Conservation (phyloP, 208 protist genomes). For the Herpetomonas samuelpessoai region DNA sequence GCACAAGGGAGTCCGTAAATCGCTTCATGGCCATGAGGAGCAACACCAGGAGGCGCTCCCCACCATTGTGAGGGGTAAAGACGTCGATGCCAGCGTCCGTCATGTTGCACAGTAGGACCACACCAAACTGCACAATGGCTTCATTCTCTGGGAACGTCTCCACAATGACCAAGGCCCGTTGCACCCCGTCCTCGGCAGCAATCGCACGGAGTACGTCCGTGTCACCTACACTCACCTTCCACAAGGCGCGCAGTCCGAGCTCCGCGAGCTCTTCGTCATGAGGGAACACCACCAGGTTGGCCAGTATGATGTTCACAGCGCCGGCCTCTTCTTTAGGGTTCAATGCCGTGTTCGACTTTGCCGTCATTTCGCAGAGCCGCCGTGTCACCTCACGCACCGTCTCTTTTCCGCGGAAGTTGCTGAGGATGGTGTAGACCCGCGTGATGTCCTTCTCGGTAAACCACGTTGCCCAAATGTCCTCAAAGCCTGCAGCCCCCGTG, state of each 20-base stretch:
- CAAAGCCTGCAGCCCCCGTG: slow-evolving; percentile 23
- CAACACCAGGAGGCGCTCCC: slow-evolving; percentile 33
- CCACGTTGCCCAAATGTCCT: slow-evolving; percentile 90
- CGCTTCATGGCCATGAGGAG: slow-evolving; percentile 50
- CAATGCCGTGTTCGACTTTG: slow-evolving; percentile 35
- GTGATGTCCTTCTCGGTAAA: slow-evolving; percentile 73
- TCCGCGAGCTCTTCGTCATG: slow-evolving; percentile 52
- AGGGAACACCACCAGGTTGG: slow-evolving; percentile 47
- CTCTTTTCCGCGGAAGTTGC: slow-evolving; percentile 66
- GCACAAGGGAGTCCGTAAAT: slow-evolving; percentile 52
- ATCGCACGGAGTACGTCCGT: slow-evolving; percentile 35
- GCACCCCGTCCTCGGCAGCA: slow-evolving; percentile 39
- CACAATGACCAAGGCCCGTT: slow-evolving; percentile 54
- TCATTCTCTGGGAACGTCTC: slow-evolving; percentile 58
- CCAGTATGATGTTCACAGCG: slow-evolving; percentile 52
- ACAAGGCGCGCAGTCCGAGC: slow-evolving; percentile 67
- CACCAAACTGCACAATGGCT: slow-evolving; percentile 61
- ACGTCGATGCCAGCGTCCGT: slow-evolving; percentile 25
- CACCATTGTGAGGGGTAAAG: slow-evolving; percentile 35
- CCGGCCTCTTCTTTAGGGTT: slow-evolving; percentile 52
- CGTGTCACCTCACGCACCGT: slow-evolving; percentile 57
- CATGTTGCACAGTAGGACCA: slow-evolving; percentile 80
- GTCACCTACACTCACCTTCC: slow-evolving; percentile 77
- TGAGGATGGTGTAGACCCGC: slow-evolving; percentile 67
- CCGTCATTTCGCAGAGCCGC: slow-evolving; percentile 68